Evolutionary conservation across 1,284 basidiomycete species (phyloP).

Genomic region (Puccinia brachypodii): DNA sequence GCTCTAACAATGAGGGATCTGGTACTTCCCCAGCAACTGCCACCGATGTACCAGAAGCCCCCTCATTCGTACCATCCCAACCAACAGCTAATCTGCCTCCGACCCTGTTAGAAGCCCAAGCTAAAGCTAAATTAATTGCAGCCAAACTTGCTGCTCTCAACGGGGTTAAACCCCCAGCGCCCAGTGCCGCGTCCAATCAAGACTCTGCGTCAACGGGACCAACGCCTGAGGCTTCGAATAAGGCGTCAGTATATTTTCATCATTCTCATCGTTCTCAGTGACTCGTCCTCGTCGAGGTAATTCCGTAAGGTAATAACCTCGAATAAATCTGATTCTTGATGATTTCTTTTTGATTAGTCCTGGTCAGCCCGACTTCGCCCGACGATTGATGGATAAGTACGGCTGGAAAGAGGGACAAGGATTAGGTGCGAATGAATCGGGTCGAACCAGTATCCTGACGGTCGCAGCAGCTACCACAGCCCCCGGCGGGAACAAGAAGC

Average conservation of each 20-base stretch:
- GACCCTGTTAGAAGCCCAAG: conserved; percentile 42
- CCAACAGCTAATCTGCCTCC: conserved; percentile 5
- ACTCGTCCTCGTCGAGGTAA: background rate
- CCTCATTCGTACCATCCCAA: background rate
- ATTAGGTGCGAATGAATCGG: conserved; percentile 75
- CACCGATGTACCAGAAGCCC: background rate
- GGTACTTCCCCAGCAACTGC: background rate
- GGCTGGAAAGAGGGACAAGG: conserved; percentile 91
- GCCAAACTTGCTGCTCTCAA: conserved; percentile 44
- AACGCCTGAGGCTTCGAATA: conserved; percentile 15
- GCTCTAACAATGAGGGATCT: background rate
- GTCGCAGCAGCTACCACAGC: conserved; percentile 63
- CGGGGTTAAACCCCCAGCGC: background rate
- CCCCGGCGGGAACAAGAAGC: conserved; percentile 55
- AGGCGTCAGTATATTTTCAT: conserved; percentile 36
- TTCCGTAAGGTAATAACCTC: background rate
- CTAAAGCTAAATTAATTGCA: conserved; percentile 43
- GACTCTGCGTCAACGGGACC: background rate
- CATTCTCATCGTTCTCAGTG: background rate
- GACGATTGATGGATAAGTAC: conserved; percentile 84
- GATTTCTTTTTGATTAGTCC: conserved; percentile 13
- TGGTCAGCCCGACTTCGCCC: conserved; percentile 67
- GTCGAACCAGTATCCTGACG: conserved; percentile 80
- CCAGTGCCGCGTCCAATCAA: background rate
- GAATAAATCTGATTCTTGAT: background rate